Base-by-base conservation (phyloP, 2,329 filamentous ascomycete species). In the Thelonectria blattea region DNA sequence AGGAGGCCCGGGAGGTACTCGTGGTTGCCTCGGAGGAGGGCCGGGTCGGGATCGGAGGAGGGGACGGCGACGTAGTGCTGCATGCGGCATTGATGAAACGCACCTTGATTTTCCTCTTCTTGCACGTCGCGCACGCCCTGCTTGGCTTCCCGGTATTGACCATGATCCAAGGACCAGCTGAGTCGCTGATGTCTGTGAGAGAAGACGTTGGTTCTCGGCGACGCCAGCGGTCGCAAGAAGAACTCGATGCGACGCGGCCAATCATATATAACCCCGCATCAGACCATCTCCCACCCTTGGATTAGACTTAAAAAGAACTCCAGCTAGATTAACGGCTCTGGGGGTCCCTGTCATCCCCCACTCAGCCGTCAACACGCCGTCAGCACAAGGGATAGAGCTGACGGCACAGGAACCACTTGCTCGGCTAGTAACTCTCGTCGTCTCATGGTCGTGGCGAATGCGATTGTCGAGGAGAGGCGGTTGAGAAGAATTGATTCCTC, bases 101-200 rank as follows among this genome's bases (percentile, higher is more conserved):
- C 47, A 67, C 67, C 58, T 67, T 68, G 4, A 67, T 60, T 20
- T 68, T 68, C 3, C 67, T 22, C 17, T 62, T 58, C 50, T 65
- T 68, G 12, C 67, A 68, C 1, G 59, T 63, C 11, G 66, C 51
- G 22, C 67, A 68, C 9, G 49, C 67, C 22, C 58, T 59, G 4
- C 67, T 68, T 8, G 65, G 67, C 14, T 58, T 65, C 10, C 67
- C 66, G 3, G 65, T 53, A 34, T 67, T 67, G 5, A 58, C 65
- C 64, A 67, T 68, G 20, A 5, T 17, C 4, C 5, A 10, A 7
- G 22, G 22, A 4, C 22, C 22, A 24, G 22, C 7, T 24, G 22
- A 24, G 22, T 9, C 5, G 27, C 8, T 30, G 27, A 30, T 42
- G 34, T 49, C 32, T 9, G 27, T 30, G 27, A 2, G 18, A 15